Base-by-base conservation (phyloP, 176 grass and related monocot species). In the Carex pumila region DNA sequence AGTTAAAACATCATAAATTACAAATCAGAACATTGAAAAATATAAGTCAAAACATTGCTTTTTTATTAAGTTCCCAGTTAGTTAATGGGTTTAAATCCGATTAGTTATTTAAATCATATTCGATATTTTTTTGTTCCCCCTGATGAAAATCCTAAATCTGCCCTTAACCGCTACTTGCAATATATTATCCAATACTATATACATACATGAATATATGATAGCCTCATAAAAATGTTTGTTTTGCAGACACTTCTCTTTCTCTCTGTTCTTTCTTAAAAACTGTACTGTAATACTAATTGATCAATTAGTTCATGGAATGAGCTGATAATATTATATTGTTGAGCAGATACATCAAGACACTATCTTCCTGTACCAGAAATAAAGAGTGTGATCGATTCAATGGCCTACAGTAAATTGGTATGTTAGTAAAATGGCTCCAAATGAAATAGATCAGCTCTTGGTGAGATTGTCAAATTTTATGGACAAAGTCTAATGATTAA, bases 341-440 rank as follows among this genome's bases (percentile, higher is more conserved):
- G 72, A 54, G 21, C 21, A 98, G 95, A 95, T 95, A 98, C 95
- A 12, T 88, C 89, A 10, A 83, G 95, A 32, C 95, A 98, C 81
- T 98, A 93, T 62, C 91, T 98, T 58, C 95, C 95, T 79, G 45
- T 95, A 31, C 75, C 71, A 22, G 64, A 70, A 87, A 95, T 98
- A 84, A 95, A 98, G 90, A 37, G 85, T 77, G 88, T 98, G 18
- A 98, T 98, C 61, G 91, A 98, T 93, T 88, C 91, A 85, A 98
- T 98, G 95, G 34, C 95, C 37, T 98, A 93, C 81, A 98, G 91
- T 86, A 98, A 98, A 88, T 79, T 98, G 88, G 95, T 95, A 76
- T 15, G 72, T 29, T 15, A 22, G 10, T 75, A 31, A 30, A 75
- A 14, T 52, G 8, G 9, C 19, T n/a, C 71, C 3, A 75, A 54